phyloP scores from a whole-genome alignment of 2,329 filamentous ascomycete genomes.

The Eutypella sp. region DNA sequence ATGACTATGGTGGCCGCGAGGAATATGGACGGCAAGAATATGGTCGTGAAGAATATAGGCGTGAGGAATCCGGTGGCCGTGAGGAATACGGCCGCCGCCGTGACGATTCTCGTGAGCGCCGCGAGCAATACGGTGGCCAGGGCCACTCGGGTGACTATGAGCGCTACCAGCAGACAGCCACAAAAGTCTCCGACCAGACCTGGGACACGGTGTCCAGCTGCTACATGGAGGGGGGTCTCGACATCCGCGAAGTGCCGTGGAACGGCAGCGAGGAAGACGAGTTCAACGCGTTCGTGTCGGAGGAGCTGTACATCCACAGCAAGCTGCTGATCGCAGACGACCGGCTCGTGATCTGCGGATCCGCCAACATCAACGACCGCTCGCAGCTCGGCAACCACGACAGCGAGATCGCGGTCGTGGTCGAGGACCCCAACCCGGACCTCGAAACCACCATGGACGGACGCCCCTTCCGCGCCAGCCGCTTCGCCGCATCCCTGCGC shows the following conservation, averaged over 20 bases:
- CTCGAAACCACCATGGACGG: slow-evolving; percentile 72
- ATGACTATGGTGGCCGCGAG: slow-evolving; percentile 25
- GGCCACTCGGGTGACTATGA: slow-evolving; percentile 47
- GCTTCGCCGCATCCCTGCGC: slow-evolving; percentile 75
- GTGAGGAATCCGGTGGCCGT: neutral
- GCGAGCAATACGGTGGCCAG: slow-evolving; percentile 40
- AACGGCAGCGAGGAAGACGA: slow-evolving; percentile 50
- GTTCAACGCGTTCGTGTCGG: slow-evolving; percentile 56
- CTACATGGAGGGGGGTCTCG: slow-evolving; percentile 75
- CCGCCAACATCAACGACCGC: slow-evolving; percentile 88
- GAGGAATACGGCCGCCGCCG: slow-evolving; percentile 8
- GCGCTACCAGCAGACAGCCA: slow-evolving; percentile 67
- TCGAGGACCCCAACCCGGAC: slow-evolving; percentile 70
- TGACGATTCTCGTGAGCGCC: no score
- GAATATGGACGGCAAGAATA: no score
- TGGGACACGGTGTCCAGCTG: slow-evolving; percentile 75
- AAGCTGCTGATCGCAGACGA: slow-evolving; percentile 92
- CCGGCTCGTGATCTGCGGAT: slow-evolving; percentile 77
- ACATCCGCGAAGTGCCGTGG: slow-evolving; percentile 58
- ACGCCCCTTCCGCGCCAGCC: slow-evolving; percentile 63
- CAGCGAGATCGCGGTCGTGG: slow-evolving; percentile 83
- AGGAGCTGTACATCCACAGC: slow-evolving; percentile 71
- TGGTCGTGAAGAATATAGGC: slow-evolving; percentile 1
- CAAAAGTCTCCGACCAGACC: slow-evolving; percentile 47
- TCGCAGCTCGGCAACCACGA: slow-evolving; percentile 80